Evolutionary conservation across 306 rosid species (phyloP).

Genomic region (Cicer judaicum): DNA sequence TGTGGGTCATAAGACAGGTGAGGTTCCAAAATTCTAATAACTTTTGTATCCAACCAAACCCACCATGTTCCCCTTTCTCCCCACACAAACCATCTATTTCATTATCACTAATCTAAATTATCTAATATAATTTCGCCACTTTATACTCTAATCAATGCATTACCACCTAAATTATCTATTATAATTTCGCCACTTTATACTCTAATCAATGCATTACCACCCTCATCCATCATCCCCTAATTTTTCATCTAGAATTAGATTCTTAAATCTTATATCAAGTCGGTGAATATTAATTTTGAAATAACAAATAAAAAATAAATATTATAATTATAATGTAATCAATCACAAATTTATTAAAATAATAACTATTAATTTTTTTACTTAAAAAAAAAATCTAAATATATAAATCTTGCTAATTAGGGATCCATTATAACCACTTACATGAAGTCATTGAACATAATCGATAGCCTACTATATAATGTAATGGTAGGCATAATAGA

Average conservation of each 20-base stretch:
- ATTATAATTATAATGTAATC: too few species aligned
- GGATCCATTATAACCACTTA: not conserved
- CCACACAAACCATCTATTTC: conserved; percentile 9
- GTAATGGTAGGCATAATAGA: not conserved
- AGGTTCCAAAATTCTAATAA: conserved; percentile 21
- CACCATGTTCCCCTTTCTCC: conserved; percentile 31
- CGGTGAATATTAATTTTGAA: too few species aligned
- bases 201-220: conserved; percentile 31
- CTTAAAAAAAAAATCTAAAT: too few species aligned
- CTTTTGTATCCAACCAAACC: conserved; percentile 39
- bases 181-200: conserved; percentile 33
- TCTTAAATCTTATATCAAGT: too few species aligned
- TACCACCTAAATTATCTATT: conserved; percentile 32
- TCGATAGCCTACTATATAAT: not conserved
- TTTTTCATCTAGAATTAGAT: not conserved
- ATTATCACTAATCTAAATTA: conserved; percentile 24
- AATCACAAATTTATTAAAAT: too few species aligned
- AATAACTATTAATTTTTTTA: too few species aligned
- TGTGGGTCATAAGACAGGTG: conserved; percentile 51
- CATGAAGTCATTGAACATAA: not conserved
- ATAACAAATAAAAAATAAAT: too few species aligned
- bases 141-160: conserved; percentile 30
- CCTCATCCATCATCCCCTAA: not conserved
- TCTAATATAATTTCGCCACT: conserved; percentile 34
- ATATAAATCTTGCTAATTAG: not conserved